Percentiles rank a stretch among this genome's conserved stretches.
phyloP scores from a whole-genome alignment of 192 early-diverging fungal genomes.

The Allomyces macrogynus region DNA sequence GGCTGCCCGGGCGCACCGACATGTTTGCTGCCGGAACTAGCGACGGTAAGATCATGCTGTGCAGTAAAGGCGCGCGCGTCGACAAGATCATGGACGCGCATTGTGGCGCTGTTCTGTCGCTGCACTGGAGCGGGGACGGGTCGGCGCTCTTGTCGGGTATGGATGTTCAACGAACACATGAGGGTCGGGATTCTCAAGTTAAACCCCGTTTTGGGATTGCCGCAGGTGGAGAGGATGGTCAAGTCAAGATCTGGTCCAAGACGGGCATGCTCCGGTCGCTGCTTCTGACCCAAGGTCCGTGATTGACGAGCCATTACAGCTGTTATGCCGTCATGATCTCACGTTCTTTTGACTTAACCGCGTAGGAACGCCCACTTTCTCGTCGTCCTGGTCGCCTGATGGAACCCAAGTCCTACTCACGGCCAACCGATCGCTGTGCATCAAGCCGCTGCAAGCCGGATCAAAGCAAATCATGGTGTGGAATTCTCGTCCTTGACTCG shows the following conservation, averaged over 20 bases:
- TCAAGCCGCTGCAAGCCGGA: constrained; percentile 33
- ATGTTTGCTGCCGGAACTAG: background rate
- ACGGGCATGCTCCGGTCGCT: constrained; percentile 37
- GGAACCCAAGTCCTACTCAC: constrained; percentile 30
- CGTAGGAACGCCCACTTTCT: constrained; percentile 27
- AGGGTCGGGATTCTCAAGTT: no score
- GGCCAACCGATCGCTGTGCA: constrained; percentile 28
- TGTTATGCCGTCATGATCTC: no score
- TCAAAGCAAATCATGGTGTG: constrained; percentile 25
- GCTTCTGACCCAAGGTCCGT: constrained; percentile 15
- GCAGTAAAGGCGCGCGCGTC: constrained; percentile 23
- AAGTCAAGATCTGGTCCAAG: constrained; percentile 32
- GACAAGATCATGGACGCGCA: constrained; percentile 37
- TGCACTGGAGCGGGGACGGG: constrained; percentile 35
- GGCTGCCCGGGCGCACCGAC: background rate
- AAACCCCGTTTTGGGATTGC: no score
- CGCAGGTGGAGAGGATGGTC: constrained; percentile 33
- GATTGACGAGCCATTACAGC: background rate
- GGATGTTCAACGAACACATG: no score
- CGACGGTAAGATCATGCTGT: constrained; percentile 28
- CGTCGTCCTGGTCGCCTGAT: constrained; percentile 28
- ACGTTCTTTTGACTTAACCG: no score
- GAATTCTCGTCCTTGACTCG: background rate
- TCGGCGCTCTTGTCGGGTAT: constrained; percentile 11
- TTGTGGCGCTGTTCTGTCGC: constrained; percentile 22